phyloP scores from a whole-genome alignment of 1,139 yeast genomes.

The Saccharomyces hybrid region DNA sequence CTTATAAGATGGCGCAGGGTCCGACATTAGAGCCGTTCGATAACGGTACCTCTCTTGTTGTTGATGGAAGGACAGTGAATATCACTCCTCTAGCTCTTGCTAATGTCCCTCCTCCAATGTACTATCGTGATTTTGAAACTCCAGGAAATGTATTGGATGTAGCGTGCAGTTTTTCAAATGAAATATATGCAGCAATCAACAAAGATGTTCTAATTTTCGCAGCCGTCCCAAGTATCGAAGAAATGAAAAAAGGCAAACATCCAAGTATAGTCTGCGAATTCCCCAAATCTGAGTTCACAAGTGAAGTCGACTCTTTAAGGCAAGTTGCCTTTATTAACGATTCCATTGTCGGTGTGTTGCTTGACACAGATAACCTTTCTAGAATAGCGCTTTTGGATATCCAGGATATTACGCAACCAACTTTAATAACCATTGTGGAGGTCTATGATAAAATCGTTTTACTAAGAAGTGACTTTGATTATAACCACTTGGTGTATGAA shows the following conservation, averaged over 20 bases:
- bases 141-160: constrained; percentile 51
- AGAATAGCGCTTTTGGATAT: constrained; percentile 45
- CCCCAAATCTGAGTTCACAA: constrained; percentile 34
- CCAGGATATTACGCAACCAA: constrained; percentile 37
- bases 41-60: constrained; percentile 68
- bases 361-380: constrained; percentile 45
- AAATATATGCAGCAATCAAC: constrained; percentile 49
- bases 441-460: constrained; percentile 46
- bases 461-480: constrained; percentile 50
- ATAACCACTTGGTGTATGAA: constrained; percentile 47
- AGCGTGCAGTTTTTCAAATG: constrained; percentile 57
- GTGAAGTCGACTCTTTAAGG: constrained; percentile 43
- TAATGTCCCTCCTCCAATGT: constrained; percentile 91
- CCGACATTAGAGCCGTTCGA: constrained; percentile 62
- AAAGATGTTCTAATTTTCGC: constrained; percentile 39
- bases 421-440: constrained; percentile 37
- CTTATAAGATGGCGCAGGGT: constrained; percentile 59
- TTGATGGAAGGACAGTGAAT: constrained; percentile 68
- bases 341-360: constrained; percentile 45
- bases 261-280: constrained; percentile 41
- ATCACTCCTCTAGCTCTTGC: constrained; percentile 81
- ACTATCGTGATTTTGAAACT: constrained; percentile 57
- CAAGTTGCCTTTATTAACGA: constrained; percentile 57
- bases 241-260: constrained; percentile 36
- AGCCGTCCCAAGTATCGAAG: constrained; percentile 32